Evolutionary conservation across 2,329 filamentous ascomycete species (phyloP).

Genomic region (Sclerotiophoma versabilis): DNA sequence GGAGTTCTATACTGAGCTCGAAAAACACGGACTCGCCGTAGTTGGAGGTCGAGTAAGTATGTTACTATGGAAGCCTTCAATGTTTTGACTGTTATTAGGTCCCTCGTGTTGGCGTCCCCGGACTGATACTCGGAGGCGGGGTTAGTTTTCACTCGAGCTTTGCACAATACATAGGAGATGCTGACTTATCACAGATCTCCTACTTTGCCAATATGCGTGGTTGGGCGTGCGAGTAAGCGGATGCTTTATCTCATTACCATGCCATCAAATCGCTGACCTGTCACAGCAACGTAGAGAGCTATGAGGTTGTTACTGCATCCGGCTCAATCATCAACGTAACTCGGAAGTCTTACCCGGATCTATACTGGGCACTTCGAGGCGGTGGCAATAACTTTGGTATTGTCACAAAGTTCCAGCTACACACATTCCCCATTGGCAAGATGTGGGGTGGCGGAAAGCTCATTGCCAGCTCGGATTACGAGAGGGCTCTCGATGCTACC

Average conservation of each 20-base stretch:
- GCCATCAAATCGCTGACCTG: conserved; percentile 12
- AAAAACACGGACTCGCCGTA: conserved; percentile 30
- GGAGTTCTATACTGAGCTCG: conserved; percentile 42
- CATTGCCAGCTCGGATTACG: neutral
- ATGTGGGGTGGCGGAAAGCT: conserved; percentile 29
- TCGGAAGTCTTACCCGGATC: conserved; percentile 39
- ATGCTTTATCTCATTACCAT: neutral
- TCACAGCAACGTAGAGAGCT: conserved; percentile 41
- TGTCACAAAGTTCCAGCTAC: conserved; percentile 31
- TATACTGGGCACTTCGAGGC: conserved; percentile 47
- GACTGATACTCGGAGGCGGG: neutral
- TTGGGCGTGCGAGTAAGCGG: neutral
- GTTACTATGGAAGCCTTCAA: neutral
- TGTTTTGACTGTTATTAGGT: neutral
- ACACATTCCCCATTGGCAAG: conserved; percentile 22
- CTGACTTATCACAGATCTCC: neutral
- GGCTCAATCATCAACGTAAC: conserved; percentile 30
- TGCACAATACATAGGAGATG: neutral
- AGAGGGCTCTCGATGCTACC: neutral
- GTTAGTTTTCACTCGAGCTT: neutral
- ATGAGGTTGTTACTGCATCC: conserved; percentile 37
- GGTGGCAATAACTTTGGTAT: conserved; percentile 44
- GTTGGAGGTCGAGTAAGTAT: neutral
- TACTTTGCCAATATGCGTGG: neutral
- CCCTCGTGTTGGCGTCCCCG: neutral